Conservation (phyloP, 2,329 filamentous ascomycete species). For the Lasiodiplodia hormozganensis region DNA sequence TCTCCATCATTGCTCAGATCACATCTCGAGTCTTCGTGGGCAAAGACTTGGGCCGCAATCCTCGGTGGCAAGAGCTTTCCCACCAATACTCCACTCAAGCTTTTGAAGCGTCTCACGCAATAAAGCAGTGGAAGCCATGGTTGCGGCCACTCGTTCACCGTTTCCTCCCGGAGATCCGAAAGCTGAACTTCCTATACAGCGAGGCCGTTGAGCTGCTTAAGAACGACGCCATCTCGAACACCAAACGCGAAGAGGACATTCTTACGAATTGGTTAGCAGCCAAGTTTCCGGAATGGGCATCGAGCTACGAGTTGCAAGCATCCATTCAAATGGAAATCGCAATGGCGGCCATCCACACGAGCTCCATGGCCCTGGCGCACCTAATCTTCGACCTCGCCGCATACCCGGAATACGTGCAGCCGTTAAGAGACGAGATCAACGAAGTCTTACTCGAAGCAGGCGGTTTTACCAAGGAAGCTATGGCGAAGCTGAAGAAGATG, state of each 20-base stretch:
- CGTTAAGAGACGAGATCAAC: constrained; percentile 39
- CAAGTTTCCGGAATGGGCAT: constrained; percentile 23
- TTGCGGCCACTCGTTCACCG: constrained; percentile 44
- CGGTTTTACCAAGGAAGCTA: constrained; percentile 32
- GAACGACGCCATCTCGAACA: constrained; percentile 38
- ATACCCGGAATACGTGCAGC: constrained; percentile 37
- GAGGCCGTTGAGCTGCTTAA: constrained; percentile 44
- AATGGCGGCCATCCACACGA: constrained; percentile 35
- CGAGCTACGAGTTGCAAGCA: neutral
- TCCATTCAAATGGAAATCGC: neutral
- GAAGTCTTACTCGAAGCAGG: constrained; percentile 35
- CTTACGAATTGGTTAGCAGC: constrained; percentile 32
- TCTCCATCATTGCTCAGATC: constrained; percentile 41
- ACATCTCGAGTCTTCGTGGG: constrained; percentile 51
- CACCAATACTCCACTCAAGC: constrained; percentile 46
- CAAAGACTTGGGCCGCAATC: constrained; percentile 44
- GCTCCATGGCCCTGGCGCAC: constrained; percentile 36
- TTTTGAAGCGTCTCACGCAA: constrained; percentile 40
- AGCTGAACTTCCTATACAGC: constrained; percentile 39
- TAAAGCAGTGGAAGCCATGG: constrained; percentile 44
- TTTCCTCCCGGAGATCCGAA: constrained; percentile 44
- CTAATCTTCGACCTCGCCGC: constrained; percentile 35
- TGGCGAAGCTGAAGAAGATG: constrained; percentile 40
- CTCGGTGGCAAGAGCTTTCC: constrained; percentile 47
- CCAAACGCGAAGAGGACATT: constrained; percentile 34